These are phyloP conservation scores for Cyberlindnera galapagoensis DNA, from an alignment of 805 yeast species.

Conservation along the genomic window DNA sequence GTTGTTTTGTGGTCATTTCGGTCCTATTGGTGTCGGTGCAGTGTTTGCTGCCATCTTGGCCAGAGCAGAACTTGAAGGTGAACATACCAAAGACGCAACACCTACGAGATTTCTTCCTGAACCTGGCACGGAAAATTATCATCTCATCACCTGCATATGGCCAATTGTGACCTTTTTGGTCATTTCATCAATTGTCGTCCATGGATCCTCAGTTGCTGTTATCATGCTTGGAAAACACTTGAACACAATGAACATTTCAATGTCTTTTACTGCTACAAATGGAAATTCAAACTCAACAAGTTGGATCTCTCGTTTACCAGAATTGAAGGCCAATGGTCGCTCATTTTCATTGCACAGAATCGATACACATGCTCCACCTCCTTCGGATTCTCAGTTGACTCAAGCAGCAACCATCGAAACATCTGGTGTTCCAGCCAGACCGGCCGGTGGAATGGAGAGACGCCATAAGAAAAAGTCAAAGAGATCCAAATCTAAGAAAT, in stretches of 20 bases:
- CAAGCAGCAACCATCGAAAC: conserved; percentile 46
- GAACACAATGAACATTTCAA: conserved; percentile 70
- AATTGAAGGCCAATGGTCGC: conserved; percentile 51
- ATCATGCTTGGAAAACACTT: conserved; percentile 60
- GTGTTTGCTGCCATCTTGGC: conserved; percentile 71
- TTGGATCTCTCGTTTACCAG: conserved; percentile 85
- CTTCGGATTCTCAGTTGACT: conserved; percentile 19
- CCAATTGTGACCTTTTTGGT: conserved; percentile 78
- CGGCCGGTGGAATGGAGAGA: conserved; percentile 69
- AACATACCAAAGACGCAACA: conserved; percentile 42
- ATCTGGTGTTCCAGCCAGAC: conserved; percentile 57
- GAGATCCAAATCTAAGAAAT: conserved; percentile 28
- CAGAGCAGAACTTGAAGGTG: conserved; percentile 58
- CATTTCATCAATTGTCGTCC: conserved; percentile 76
- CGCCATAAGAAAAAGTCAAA: conserved; percentile 30
- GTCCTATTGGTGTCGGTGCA: conserved; percentile 95
- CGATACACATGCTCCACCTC: conserved; percentile 51
- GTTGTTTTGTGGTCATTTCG: conserved; percentile 89
- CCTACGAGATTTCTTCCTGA: conserved; percentile 48
- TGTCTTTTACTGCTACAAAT: conserved; percentile 75
- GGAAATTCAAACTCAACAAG: conserved; percentile 46
- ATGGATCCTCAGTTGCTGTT: conserved; percentile 86
- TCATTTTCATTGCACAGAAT: conserved; percentile 78
- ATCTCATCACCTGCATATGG: conserved; percentile 51
- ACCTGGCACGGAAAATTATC: conserved; percentile 11